Conservation (phyloP, 805 yeast species). For the Metschnikowia proteae region DNA sequence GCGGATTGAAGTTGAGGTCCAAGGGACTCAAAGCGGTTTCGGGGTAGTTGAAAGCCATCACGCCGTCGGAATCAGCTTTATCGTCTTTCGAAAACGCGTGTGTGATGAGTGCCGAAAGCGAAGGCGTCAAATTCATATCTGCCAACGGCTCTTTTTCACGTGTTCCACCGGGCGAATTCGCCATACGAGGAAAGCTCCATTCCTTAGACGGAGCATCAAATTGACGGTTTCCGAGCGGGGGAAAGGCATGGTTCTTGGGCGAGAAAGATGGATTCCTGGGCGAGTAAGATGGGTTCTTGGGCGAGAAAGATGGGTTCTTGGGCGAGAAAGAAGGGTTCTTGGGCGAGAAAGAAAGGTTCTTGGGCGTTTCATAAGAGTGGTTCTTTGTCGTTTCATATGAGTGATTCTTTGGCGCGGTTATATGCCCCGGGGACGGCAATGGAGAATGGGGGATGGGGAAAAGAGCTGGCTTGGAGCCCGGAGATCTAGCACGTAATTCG, state of each 20-base stretch:
- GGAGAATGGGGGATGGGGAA: slow-evolving; percentile 1
- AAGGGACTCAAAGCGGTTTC: slow-evolving; percentile 26
- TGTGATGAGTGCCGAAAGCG: slow-evolving; percentile 36
- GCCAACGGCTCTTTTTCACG: slow-evolving; percentile 10
- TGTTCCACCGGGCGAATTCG: not conserved
- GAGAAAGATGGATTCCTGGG: not conserved
- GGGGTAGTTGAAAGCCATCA: slow-evolving; percentile 12
- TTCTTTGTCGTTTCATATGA: not conserved
- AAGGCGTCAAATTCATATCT: slow-evolving; percentile 32
- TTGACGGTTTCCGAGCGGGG: not conserved
- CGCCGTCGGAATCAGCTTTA: slow-evolving; percentile 6
- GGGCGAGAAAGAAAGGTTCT: not conserved
- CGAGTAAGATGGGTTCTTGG: too few relatives aligned
- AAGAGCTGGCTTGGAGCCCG: slow-evolving; percentile 5
- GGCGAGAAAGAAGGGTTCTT: not conserved
- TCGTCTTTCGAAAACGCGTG: slow-evolving; percentile 30
- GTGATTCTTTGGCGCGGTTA: not conserved
- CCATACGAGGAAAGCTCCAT: slow-evolving; percentile 6
- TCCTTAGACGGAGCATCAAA: slow-evolving; percentile 7
- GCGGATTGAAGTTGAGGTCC: slow-evolving; percentile 6
- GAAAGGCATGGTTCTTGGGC: not conserved
- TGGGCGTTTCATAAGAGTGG: too few relatives aligned
- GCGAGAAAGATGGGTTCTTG: too few relatives aligned
- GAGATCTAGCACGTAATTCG: slow-evolving; percentile 17
- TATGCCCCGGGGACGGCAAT: not conserved